Conservation (phyloP, 495 filamentous ascomycete species). For the Podospora conica region DNA sequence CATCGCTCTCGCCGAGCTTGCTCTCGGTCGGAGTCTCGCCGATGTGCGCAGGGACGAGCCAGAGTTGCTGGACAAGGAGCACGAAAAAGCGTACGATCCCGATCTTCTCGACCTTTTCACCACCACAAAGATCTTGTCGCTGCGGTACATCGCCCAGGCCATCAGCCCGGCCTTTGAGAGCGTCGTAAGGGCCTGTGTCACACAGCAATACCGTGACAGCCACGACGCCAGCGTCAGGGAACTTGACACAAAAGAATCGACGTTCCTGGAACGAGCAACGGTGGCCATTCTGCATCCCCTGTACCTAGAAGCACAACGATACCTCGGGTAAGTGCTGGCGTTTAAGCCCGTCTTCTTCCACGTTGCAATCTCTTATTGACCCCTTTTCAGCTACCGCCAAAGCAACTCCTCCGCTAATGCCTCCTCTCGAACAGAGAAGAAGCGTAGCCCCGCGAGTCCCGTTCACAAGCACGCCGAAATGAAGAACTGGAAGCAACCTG, state of each 20-base stretch:
- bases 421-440: neutral
- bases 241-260: constrained; percentile 1
- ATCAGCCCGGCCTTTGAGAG: constrained; percentile 3
- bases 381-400: neutral
- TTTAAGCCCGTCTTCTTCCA: neutral
- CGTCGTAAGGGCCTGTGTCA: constrained; percentile 12
- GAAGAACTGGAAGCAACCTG: neutral
- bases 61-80: neutral
- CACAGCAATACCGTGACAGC: constrained; percentile 12
- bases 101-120: constrained; percentile 8
- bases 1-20: constrained; percentile 17
- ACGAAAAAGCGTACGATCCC: neutral
- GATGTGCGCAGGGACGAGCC: constrained; percentile 1
- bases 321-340: constrained; percentile 4
- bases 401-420: neutral
- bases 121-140: constrained; percentile 2
- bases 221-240: constrained; percentile 4
- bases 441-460: neutral
- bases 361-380: neutral
- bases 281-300: constrained; percentile 7
- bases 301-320: constrained; percentile 4
- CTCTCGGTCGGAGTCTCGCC: constrained; percentile 9
- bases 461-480: neutral
- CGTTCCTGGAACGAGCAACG: neutral
- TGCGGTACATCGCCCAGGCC: constrained; percentile 3